These are phyloP conservation scores for Corchorus capsularis DNA, from an alignment of 345 rosid genomes.

Conservation along the genomic window DNA sequence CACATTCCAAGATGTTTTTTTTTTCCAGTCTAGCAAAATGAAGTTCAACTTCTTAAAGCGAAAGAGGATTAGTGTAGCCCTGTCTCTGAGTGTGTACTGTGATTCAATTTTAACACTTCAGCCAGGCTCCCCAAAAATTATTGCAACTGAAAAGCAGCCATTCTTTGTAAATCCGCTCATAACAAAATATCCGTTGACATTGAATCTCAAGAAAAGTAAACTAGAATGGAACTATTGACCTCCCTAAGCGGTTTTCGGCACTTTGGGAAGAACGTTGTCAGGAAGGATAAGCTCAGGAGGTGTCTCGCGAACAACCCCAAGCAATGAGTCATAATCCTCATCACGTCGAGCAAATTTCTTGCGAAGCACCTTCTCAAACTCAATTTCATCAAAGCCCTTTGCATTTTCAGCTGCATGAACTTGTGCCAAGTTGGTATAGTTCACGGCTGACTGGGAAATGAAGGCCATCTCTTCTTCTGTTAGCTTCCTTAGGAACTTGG, in stretches of 20 bases:
- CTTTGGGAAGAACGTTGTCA: conserved; percentile 52
- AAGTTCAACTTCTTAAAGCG: not conserved
- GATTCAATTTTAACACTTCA: not conserved
- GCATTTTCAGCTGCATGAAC: conserved; percentile 86
- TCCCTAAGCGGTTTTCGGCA: conserved; percentile 39
- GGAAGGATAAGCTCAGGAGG: conserved; percentile 68
- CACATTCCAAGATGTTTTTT: conserved; percentile 3
- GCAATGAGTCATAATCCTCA: conserved; percentile 75
- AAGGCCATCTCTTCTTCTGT: conserved; percentile 82
- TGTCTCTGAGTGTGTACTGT: not conserved
- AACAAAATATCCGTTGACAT: conserved; percentile 11
- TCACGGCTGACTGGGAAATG: conserved; percentile 67
- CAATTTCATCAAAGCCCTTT: conserved; percentile 65
- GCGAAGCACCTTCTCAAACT: conserved; percentile 68
- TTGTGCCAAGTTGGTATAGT: conserved; percentile 69
- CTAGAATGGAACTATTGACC: conserved; percentile 12
- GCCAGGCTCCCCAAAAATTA: conserved; percentile 13
- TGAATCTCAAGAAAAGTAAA: not conserved
- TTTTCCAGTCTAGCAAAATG: conserved; percentile 1
- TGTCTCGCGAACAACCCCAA: conserved; percentile 77
- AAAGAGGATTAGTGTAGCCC: not conserved
- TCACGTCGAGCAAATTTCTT: conserved; percentile 71
- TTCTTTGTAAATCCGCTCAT: conserved; percentile 8
- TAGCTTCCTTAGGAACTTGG: conserved; percentile 75
- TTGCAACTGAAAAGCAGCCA: conserved; percentile 20